phyloP scores from a whole-genome alignment of 371 early-diverging fungal species.

The Amoeboaphelidium occidentale region DNA sequence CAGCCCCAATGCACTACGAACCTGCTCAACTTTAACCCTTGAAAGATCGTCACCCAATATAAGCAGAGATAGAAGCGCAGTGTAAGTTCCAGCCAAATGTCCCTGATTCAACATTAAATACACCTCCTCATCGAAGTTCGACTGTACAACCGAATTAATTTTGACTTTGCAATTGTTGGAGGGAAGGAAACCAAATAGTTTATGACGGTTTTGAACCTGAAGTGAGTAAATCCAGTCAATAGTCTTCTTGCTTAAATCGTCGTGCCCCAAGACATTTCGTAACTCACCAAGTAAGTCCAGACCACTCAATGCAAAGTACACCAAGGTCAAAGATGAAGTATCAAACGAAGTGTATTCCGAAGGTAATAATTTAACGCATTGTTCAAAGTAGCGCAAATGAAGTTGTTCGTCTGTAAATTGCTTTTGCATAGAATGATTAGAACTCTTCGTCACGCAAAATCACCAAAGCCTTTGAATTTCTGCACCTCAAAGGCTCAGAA shows the following conservation, averaged over 20 bases:
- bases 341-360: conserved; percentile 39
- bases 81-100: conserved; percentile 74
- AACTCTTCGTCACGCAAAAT: too few species aligned
- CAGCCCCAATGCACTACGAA: conserved; percentile 22
- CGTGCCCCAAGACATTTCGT: conserved; percentile 16
- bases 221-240: conserved; percentile 91
- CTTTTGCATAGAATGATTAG: too few species aligned
- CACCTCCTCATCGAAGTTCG: background rate
- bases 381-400: conserved; percentile 42
- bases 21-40: conserved; percentile 44
- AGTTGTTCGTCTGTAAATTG: too few species aligned
- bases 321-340: conserved; percentile 58
- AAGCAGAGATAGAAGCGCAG: conserved; percentile 46
- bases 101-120: background rate
- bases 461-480: too few species aligned
- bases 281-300: conserved; percentile 47
- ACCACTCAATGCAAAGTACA: conserved; percentile 48
- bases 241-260: conserved; percentile 34
- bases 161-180: background rate
- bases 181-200: background rate
- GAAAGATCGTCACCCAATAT: conserved; percentile 69
- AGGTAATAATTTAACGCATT: conserved; percentile 45
- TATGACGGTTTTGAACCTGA: conserved; percentile 23
- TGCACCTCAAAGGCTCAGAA: too few species aligned
- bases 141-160: background rate